phyloP scores from a whole-genome alignment of 352 stramenopile species.

The Phytophthora europaea region DNA sequence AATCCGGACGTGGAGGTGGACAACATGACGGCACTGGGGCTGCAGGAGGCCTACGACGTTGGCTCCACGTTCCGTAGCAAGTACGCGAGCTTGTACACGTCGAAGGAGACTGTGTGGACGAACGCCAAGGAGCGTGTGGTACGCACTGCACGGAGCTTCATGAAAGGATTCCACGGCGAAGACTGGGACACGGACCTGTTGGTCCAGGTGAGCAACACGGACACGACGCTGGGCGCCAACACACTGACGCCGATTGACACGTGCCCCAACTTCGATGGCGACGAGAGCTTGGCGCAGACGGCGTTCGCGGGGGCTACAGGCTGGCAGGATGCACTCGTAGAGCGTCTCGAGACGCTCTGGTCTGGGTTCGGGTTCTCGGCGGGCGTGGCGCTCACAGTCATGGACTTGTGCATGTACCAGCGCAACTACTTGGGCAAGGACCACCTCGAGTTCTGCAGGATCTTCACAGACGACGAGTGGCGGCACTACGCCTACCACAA shows the following conservation, averaged over 20 bases:
- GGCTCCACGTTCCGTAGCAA: slow-evolving; percentile 48
- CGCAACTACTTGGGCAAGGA: slow-evolving; percentile 57
- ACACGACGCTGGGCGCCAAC: slow-evolving; percentile 54
- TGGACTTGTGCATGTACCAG: slow-evolving; percentile 73
- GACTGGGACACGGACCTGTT: slow-evolving; percentile 37
- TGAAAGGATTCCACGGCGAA: slow-evolving; percentile 57
- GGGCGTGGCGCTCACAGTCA: slow-evolving; percentile 51
- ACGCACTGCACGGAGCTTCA: slow-evolving; percentile 59
- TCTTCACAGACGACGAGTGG: slow-evolving; percentile 72
- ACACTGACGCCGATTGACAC: slow-evolving; percentile 66
- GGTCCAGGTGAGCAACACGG: slow-evolving; percentile 49
- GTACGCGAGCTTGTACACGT: slow-evolving; percentile 54
- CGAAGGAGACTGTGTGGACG: slow-evolving; percentile 55
- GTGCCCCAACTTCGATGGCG: slow-evolving; percentile 50
- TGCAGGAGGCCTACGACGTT: slow-evolving; percentile 54
- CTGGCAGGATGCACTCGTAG: slow-evolving; percentile 34
- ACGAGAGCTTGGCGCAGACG: slow-evolving; percentile 41
- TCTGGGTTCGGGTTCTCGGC: slow-evolving; percentile 45
- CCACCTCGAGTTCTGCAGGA: slow-evolving; percentile 49
- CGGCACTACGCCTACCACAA: slow-evolving; percentile 62
- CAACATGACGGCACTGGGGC: slow-evolving; percentile 66
- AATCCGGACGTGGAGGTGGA: slow-evolving; percentile 46
- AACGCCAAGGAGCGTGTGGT: slow-evolving; percentile 64
- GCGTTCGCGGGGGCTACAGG: slow-evolving; percentile 35
- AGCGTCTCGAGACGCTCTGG: slow-evolving; percentile 53